phyloP scores from a whole-genome alignment of 2,329 filamentous ascomycete species.

The Fusarium pininemorale region DNA sequence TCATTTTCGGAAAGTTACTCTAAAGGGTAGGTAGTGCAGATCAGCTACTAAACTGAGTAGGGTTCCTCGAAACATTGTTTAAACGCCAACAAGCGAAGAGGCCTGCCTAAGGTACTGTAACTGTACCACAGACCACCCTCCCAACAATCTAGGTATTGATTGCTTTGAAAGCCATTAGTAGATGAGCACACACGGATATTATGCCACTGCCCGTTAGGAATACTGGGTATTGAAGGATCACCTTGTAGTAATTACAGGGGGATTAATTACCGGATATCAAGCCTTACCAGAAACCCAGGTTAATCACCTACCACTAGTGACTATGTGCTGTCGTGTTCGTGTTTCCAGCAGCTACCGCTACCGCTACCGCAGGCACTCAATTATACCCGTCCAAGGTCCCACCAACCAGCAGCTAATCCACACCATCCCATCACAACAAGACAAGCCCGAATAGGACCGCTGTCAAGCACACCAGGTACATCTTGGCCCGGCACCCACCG shows the following conservation, averaged over 20 bases:
- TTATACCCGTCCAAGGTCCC: constrained; percentile 37
- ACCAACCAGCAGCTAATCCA: constrained; percentile 29
- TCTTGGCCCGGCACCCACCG: constrained; percentile 23
- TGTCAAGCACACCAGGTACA: constrained; percentile 25
- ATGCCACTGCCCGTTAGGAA: background rate
- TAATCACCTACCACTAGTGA: background rate
- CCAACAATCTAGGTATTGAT: background rate
- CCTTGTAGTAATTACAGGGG: background rate
- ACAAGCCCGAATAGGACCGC: constrained; percentile 26
- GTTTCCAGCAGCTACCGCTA: constrained; percentile 29
- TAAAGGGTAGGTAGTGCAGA: background rate
- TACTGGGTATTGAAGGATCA: background rate
- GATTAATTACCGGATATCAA: constrained; percentile 1
- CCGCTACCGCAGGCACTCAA: background rate
- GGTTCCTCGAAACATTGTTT: constrained; percentile 11
- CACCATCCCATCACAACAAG: constrained; percentile 25
- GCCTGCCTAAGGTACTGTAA: background rate
- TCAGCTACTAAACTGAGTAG: constrained; percentile 3
- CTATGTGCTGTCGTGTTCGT: constrained; percentile 31
- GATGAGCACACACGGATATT: background rate
- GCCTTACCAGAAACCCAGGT: background rate
- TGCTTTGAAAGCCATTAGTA: background rate
- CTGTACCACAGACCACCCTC: background rate
- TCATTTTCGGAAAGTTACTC: background rate
- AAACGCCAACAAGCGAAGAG: constrained; percentile 10